Evolutionary conservation across 2,329 filamentous ascomycete species (phyloP).

Genomic region (Apiospora aurea): DNA sequence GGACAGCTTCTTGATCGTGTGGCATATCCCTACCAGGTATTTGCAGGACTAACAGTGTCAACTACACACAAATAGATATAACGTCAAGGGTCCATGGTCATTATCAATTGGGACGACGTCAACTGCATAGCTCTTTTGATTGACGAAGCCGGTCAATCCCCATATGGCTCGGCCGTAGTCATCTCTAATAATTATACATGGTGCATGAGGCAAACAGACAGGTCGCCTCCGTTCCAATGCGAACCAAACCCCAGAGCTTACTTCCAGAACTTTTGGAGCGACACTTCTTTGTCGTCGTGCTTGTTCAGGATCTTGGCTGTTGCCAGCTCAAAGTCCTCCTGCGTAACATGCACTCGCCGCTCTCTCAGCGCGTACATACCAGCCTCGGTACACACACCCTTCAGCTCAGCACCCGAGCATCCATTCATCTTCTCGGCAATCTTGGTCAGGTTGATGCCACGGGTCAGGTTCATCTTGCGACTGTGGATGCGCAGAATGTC

Average conservation of each 20-base stretch:
- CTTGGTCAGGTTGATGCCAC: constrained; percentile 97
- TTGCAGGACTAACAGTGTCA: too few relatives aligned
- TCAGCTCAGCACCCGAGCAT: constrained; percentile 95
- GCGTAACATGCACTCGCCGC: constrained; percentile 94
- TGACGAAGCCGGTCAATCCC: constrained; percentile 2
- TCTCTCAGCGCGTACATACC: constrained; percentile 98
- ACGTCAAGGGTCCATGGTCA: background rate
- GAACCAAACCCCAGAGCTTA: constrained; percentile 45
- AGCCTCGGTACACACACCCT: constrained; percentile 98
- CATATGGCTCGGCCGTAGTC: background rate
- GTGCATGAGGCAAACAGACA: constrained; percentile 1
- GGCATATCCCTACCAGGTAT: too few relatives aligned
- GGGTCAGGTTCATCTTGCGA: constrained; percentile 96
- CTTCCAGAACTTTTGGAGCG: constrained; percentile 87
- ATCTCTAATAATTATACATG: constrained; percentile 19
- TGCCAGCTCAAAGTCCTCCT: constrained; percentile 98
- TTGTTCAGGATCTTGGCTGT: constrained; percentile 99
- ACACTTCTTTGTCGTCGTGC: constrained; percentile 98
- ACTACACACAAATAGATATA: background rate
- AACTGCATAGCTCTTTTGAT: constrained; percentile 13
- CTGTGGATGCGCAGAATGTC: constrained; percentile 98
- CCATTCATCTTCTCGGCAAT: constrained; percentile 99
- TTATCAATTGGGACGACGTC: background rate
- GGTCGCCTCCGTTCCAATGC: constrained; percentile 1
- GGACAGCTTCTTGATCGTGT: too few relatives aligned